Evolutionary conservation across 768 basidiomycete genomes (phyloP), one percentile per base, ranked within the genome.

Genomic region (Boletus subparvulus): DNA sequence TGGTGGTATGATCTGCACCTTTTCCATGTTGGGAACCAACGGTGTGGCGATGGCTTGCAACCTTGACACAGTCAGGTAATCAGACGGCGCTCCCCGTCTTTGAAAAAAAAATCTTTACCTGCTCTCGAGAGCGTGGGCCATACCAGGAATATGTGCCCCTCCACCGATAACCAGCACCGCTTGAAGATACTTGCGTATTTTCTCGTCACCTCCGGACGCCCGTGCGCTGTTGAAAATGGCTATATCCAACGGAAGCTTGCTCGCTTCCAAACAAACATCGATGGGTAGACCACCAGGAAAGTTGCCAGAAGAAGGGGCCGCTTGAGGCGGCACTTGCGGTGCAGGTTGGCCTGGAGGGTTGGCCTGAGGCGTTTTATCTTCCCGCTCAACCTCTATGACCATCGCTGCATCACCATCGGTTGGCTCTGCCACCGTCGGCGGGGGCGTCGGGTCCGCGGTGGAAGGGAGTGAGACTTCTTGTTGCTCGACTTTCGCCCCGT

Each of bases 201-300:
- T 91, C 30, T 96, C 94, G 61, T 94, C 92, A 3, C 89, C 87
- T 4, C 90, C 91, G 5, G 87, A 88, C 2, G 91, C 88, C n/a
- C 92, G 80, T 10, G 92, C 84, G 62, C 92, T 90, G 68, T 96
- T 94, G 74, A 92, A 92, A 58, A 97, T 90, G 9, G 93, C 94
- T 11, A 95, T 88, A 66, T 97, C 94, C 53, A 97, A 76, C 2
- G 95, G 94, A 40, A 95, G 77, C 70, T 94, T 95, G 72, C 88
- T 87, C 19, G 94, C 89, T 73, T 95, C 94, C 64, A 84, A 86
- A 53, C 80, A 80, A 4, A 95, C 82, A 69, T 96, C 94, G 66
- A 93, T 86, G 8, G 81, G 76, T 58, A 77, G 79, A 14, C 80
- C 82, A 24, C 55, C 75, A 66, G 60, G 66, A 30, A 77, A 75